These are phyloP conservation scores for Ambrosiella beaveri DNA, from an alignment of 2,329 filamentous ascomycete species.

Conservation along the genomic window DNA sequence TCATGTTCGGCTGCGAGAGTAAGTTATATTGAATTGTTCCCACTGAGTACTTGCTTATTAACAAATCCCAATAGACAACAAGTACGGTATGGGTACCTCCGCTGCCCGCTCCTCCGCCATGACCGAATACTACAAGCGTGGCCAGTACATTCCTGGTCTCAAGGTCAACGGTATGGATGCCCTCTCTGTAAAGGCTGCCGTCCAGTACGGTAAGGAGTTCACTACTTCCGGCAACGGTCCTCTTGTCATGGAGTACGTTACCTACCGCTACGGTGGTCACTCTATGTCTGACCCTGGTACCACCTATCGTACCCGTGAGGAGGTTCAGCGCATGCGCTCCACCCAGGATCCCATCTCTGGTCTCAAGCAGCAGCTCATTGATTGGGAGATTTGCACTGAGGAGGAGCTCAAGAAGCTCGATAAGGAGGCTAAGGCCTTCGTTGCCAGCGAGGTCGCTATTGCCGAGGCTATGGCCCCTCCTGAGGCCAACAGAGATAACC, in stretches of 20 bases:
- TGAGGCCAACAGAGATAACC: slow-evolving; percentile 60
- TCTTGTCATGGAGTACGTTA: slow-evolving; percentile 95
- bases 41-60: neutral
- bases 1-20: slow-evolving; percentile 98
- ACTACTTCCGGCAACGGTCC: slow-evolving; percentile 71
- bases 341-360: slow-evolving; percentile 97
- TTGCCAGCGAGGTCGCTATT: slow-evolving; percentile 76
- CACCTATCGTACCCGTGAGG: slow-evolving; percentile 97
- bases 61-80: slow-evolving; percentile 60
- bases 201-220: slow-evolving; percentile 85
- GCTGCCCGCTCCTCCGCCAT: slow-evolving; percentile 84
- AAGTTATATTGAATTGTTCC: slow-evolving; percentile 25
- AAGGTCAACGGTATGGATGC: slow-evolving; percentile 99
- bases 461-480: slow-evolving; percentile 79
- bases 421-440: slow-evolving; percentile 72
- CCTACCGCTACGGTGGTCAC: slow-evolving; percentile 97
- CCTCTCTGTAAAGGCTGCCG: slow-evolving; percentile 90
- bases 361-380: slow-evolving; percentile 92
- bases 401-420: slow-evolving; percentile 93
- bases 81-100: slow-evolving; percentile 98
- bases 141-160: slow-evolving; percentile 96
- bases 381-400: slow-evolving; percentile 83
- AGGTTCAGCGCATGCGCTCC: slow-evolving; percentile 98
- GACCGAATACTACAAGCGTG: slow-evolving; percentile 99
- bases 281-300: slow-evolving; percentile 99